Base-by-base conservation (phyloP, 2,329 filamentous ascomycete genomes). In the Sporothrix inflata region DNA sequence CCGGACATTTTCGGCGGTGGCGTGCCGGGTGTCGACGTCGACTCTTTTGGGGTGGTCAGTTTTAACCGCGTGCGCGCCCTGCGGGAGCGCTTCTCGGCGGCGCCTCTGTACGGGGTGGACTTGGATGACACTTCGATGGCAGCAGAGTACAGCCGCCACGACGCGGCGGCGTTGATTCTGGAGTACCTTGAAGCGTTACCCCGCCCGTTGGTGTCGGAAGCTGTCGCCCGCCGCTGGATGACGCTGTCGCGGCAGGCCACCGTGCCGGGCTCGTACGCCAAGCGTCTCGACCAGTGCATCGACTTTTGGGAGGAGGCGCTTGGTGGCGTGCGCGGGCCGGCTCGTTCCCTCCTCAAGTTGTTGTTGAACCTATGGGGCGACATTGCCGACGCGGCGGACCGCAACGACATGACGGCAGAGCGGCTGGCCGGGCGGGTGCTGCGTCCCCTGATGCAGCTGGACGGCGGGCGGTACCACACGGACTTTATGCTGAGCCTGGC, bases 291-390 rank as follows among this genome's bases (percentile, higher is more conserved):
- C 72, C 79, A 81, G 75, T 83, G 82, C 71, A 81, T 84, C 60
- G 83, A 84, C 73, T 84, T 84, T 70, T 84, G 83, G 83, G 82
- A 84, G 73, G 83, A 84, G 76, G 82, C 83, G 8, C 76, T 84
- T 6, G 79, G 79, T 30, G 81, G 82, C 0, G 77, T 84, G 11
- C 78, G 79, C 14, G 82, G 82, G 1, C 78, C 80, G 0, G 77
- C 77, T 5, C 79, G 82, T 51, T 79, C 77, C 65, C 72, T 84
- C 42, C 79, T 84, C 74, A 84, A 84, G 76, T 76, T 84, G 72
- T 76, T 84, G 75, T 76, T 84, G 34, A 83, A 83, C 70, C 76
- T 84, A 19, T 84, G 83, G 83, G 83, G 82, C 2, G 81, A 83
- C 38, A 77, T 84, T 19, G 80, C 82, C 3, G 79, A 81, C 27